Evolutionary conservation across 1,284 basidiomycete species (phyloP).

Genomic region (Apiotrichum gracile): DNA sequence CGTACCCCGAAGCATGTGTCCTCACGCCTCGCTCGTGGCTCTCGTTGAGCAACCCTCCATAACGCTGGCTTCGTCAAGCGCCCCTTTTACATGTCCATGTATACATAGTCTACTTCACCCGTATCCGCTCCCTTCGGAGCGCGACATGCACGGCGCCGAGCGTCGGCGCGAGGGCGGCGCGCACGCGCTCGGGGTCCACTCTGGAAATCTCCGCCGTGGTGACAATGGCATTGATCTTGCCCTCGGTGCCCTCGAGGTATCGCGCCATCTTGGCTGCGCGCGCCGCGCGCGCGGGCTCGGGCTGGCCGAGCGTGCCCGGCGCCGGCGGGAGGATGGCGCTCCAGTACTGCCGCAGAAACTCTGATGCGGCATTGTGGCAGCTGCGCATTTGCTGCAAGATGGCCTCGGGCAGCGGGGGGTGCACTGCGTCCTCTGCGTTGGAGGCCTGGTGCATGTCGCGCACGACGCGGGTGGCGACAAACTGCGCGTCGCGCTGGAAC

Average conservation of each 20-base stretch:
- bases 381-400: slow-evolving; percentile 76
- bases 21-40: too few relatives aligned
- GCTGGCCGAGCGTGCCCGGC: slow-evolving; percentile 52
- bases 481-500: slow-evolving; percentile 31
- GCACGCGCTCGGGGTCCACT: slow-evolving; percentile 59
- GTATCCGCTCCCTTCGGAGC: slow-evolving; percentile 36
- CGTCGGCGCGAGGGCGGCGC: slow-evolving; percentile 70
- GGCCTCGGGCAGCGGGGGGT: slow-evolving; percentile 64
- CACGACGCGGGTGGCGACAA: slow-evolving; percentile 28
- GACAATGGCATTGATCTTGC: slow-evolving; percentile 72
- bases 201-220: slow-evolving; percentile 58
- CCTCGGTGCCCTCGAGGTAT: slow-evolving; percentile 69
- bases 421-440: slow-evolving; percentile 34
- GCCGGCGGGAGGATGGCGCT: slow-evolving; percentile 71
- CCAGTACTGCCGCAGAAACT: slow-evolving; percentile 97
- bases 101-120: not conserved
- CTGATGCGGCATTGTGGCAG: slow-evolving; percentile 85
- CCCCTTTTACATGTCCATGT: too few relatives aligned
- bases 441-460: slow-evolving; percentile 32
- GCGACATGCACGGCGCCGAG: slow-evolving; percentile 73
- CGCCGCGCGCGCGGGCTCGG: slow-evolving; percentile 51
- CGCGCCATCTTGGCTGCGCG: slow-evolving; percentile 79
- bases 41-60: too few relatives aligned
- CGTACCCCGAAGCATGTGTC: too few relatives aligned
- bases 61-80: too few relatives aligned